These are phyloP conservation scores for Candida fluviatilis DNA, from an alignment of 805 yeast species.

Conservation along the genomic window DNA sequence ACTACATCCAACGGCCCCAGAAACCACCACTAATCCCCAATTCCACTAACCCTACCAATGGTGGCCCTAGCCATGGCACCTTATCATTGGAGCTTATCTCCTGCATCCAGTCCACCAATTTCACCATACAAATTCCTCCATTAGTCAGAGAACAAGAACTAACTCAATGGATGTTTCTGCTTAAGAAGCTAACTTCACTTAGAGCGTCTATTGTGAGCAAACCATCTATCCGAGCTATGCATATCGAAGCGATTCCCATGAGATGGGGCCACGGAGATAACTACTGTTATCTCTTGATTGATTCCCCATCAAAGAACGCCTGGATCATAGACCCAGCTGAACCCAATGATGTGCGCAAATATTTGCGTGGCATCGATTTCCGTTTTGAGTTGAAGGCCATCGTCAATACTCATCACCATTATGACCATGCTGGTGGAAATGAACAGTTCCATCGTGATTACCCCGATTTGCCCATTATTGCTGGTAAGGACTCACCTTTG, in stretches of 20 bases:
- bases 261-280: conserved; percentile 94
- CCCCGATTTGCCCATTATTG: conserved; percentile 62
- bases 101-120: too few relatives aligned
- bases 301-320: conserved; percentile 59
- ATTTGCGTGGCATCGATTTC: conserved; percentile 39
- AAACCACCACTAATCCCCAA: too few relatives aligned
- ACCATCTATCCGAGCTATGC: conserved; percentile 53
- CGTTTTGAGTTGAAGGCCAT: conserved; percentile 61
- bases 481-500: conserved; percentile 75
- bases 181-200: not conserved
- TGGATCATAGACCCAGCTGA: conserved; percentile 94
- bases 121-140: not conserved
- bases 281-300: conserved; percentile 77
- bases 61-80: too few relatives aligned
- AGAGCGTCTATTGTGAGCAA: not conserved
- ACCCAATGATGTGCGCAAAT: conserved; percentile 56
- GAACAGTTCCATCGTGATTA: conserved; percentile 35
- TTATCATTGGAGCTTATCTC: not conserved
- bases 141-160: not conserved
- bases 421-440: conserved; percentile 93
- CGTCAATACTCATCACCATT: conserved; percentile 95
- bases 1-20: not conserved
- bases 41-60: too few relatives aligned
- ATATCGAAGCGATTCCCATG: conserved; percentile 79
- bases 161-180: not conserved